Percentiles rank a stretch among this genome's conserved stretches.
phyloP scores from a whole-genome alignment of 2,329 filamentous ascomycete species.

The Pseudocercospora pini-densiflorae region DNA sequence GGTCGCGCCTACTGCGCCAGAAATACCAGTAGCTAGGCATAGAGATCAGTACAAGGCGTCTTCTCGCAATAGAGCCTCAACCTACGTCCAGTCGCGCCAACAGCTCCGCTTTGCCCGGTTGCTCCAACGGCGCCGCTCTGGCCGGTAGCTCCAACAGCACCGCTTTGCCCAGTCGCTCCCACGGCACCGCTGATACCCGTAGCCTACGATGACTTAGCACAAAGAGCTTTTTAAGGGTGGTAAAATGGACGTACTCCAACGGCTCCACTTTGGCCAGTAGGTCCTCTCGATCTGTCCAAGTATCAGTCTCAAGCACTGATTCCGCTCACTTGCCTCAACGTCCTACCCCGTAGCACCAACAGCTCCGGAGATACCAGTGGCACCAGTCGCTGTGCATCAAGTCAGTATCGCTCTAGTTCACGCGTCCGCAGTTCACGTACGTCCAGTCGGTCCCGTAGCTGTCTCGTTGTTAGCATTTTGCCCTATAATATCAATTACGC shows the following conservation, averaged over 20 bases:
- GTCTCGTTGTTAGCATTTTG: background rate
- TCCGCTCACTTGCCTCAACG: too few species aligned
- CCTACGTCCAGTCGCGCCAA: too few species aligned
- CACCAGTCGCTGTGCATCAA: conserved; percentile 13
- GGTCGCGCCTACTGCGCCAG: too few species aligned
- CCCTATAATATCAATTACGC: background rate
- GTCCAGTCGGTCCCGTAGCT: conserved; percentile 22
- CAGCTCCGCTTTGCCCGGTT: too few species aligned
- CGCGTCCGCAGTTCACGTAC: background rate
- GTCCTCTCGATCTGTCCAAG: background rate
- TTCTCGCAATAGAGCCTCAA: too few species aligned
- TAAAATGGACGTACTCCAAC: too few species aligned
- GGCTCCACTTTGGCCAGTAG: background rate
- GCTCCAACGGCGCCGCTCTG: background rate
- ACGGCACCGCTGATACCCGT: background rate
- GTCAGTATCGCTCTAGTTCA: background rate
- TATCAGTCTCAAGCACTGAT: too few species aligned
- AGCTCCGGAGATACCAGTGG: conserved; percentile 23
- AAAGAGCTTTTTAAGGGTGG: too few species aligned
- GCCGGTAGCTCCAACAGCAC: conserved; percentile 6
- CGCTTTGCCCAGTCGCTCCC: background rate
- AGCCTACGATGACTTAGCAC: background rate
- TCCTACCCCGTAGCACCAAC: conserved; percentile 19
- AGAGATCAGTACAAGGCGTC: background rate
- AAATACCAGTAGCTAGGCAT: too few species aligned